Conservation (phyloP, 139 green algal species). For the Gonium pectorale region DNA sequence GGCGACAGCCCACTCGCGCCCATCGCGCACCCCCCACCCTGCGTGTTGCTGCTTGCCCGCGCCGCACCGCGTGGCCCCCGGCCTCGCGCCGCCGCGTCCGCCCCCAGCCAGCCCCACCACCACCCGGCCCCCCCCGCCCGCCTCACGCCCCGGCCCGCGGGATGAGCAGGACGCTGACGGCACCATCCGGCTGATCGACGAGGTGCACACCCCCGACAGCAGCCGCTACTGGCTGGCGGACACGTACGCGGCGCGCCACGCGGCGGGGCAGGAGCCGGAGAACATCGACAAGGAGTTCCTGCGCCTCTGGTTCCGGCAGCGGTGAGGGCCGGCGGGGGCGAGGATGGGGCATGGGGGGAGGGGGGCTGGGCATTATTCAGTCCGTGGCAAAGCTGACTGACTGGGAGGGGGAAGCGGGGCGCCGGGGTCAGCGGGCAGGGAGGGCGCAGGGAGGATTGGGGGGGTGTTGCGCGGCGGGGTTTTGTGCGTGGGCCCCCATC, state of each 20-base stretch:
- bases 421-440: no score
- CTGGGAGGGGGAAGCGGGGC: no score
- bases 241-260: constrained; percentile 86
- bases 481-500: no score
- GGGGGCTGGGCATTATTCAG: not conserved
- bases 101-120: not conserved
- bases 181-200: constrained; percentile 41
- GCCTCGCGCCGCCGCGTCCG: not conserved
- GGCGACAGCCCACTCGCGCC: no score
- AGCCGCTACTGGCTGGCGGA: constrained; percentile 95
- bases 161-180: constrained; percentile 41
- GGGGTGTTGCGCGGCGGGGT: no score
- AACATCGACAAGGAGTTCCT: constrained; percentile 99
- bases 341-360: not conserved
- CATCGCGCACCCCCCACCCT: no score
- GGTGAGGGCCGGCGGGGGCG: constrained; percentile 31
- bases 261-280: constrained; percentile 87
- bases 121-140: not conserved
- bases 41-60: not conserved
- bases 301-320: constrained; percentile 93
- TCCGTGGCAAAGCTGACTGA: no score
- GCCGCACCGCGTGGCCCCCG: not conserved
- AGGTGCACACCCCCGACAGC: constrained; percentile 98
- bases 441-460: no score
- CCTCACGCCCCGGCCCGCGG: no score